phyloP scores from a whole-genome alignment of 208 protist genomes.

The Leishmania lainsoni region DNA sequence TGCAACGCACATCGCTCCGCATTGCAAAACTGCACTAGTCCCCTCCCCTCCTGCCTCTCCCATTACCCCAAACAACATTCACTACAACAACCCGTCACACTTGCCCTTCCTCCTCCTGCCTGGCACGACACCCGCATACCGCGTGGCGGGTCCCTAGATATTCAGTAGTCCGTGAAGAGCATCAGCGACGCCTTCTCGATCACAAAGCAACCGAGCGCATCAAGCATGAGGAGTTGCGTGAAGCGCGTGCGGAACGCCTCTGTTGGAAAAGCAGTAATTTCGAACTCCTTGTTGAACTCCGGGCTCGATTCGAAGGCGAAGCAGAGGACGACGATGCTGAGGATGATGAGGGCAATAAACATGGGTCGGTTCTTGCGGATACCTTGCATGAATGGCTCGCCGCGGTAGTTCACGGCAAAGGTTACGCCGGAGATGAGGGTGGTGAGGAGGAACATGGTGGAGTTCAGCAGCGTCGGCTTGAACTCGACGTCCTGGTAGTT shows the following conservation, averaged over 20 bases:
- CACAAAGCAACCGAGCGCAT: conserved; percentile 74
- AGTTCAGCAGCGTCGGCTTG: conserved; percentile 96
- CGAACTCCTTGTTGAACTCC: conserved; percentile 83
- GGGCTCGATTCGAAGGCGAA: conserved; percentile 80
- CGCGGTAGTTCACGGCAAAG: conserved; percentile 98
- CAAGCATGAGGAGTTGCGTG: conserved; percentile 67
- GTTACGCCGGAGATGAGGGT: conserved; percentile 94
- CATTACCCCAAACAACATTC: no score
- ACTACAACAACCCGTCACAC: not conserved
- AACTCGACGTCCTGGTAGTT: conserved; percentile 90
- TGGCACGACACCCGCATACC: not conserved
- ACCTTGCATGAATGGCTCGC: conserved; percentile 94
- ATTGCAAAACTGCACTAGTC: not conserved
- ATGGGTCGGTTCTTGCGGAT: conserved; percentile 93
- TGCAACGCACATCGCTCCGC: not conserved
- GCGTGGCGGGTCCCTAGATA: not conserved
- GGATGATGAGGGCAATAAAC: conserved; percentile 80
- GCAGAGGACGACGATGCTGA: conserved; percentile 74
- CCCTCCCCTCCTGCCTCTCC: not conserved
- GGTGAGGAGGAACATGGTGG: conserved; percentile 96
- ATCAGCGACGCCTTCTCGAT: conserved; percentile 76
- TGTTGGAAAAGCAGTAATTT: conserved; percentile 89
- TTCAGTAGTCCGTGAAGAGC: conserved; percentile 75
- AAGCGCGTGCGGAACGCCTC: conserved; percentile 78
- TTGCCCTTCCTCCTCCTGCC: not conserved